Percentiles rank a stretch among this genome's conserved stretches.
These are phyloP conservation scores for Pseudogymnoascus sp. DNA, from an alignment of 2,329 filamentous ascomycete genomes.

Conservation along the genomic window DNA sequence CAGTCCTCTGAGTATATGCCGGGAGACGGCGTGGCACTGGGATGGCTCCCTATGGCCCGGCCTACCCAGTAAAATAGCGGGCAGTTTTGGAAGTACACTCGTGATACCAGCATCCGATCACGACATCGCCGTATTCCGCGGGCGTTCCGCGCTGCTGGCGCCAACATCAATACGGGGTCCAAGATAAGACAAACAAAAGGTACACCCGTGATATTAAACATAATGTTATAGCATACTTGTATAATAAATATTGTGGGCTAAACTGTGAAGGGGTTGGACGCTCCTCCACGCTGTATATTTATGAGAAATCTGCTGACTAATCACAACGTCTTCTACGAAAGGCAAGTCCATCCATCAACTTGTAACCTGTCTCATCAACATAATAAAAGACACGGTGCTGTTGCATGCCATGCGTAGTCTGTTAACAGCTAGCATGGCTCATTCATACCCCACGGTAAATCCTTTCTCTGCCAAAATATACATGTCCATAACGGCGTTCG, in stretches of 20 bases:
- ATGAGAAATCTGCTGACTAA: neutral
- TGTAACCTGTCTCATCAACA: neutral
- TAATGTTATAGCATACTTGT: neutral
- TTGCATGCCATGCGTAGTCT: neutral
- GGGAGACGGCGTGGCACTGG: neutral
- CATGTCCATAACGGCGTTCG: neutral
- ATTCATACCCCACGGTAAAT: neutral
- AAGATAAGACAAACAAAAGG: neutral
- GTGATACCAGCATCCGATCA: conserved; percentile 1
- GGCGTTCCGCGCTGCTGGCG: neutral
- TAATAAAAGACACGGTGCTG: neutral
- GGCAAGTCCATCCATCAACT: too few relatives aligned
- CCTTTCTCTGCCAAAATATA: neutral
- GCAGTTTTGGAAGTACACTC: neutral
- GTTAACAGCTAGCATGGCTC: neutral
- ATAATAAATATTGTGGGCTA: neutral
- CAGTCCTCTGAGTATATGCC: neutral
- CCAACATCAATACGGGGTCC: neutral
- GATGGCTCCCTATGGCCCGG: neutral
- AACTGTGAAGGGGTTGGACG: neutral
- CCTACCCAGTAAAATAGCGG: neutral
- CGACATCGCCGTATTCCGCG: neutral
- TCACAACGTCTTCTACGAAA: neutral
- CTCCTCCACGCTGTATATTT: neutral
- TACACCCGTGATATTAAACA: neutral